Evolutionary conservation across 2,329 filamentous ascomycete genomes (phyloP), one percentile per base, ranked within the genome.

Genomic region (Trichoderma citrinoviride): DNA sequence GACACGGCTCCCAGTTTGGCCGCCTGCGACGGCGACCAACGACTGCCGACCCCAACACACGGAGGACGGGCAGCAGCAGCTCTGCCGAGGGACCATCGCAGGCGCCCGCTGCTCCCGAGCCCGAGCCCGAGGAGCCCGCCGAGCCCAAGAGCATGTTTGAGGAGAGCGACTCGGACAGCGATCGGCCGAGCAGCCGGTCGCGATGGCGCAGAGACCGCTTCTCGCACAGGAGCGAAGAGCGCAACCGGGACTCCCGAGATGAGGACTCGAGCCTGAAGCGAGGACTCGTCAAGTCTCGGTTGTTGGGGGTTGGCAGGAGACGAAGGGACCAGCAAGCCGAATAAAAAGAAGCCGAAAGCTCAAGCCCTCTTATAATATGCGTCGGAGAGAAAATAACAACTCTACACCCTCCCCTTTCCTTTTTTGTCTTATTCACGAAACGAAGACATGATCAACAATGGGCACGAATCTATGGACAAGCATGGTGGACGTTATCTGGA

Each of bases 321-420:
- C 62, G 70, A 46, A 71, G 72, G 17, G 77, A 80, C 58, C 73
- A 72, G 67, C 71, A 75, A 29, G 65, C 71, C 76, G 23, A 73
- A 75, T 40, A 73, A 74, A 25, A 67, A 73, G 46, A 75, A 74
- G 71, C 77, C 62, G 68, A 79, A 37, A 23, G 27, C 25, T 53
- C 53, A 21, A 49, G 53, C n/a, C n/a, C 73, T 74, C 40, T 44
- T 37, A 14, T 50, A 52, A 43, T 43, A 19, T 19, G 27, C 49
- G 43, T 7, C 10, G n/a, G 21, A 5, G 19, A 25, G 17, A 33
- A n/a, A n/a, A 50, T n/a, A 52, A 8, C 25, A 49, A 14, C 17
- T 27, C 47, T 10, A 50, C 41, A 21, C 1, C 44, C 56, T 7
- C n/a, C 27, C 41, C 14, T 21, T 43, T 2, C 6, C 19, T 37